These are phyloP conservation scores for Mucor racemosus DNA, from an alignment of 371 early-diverging fungal genomes.

Conservation along the genomic window DNA sequence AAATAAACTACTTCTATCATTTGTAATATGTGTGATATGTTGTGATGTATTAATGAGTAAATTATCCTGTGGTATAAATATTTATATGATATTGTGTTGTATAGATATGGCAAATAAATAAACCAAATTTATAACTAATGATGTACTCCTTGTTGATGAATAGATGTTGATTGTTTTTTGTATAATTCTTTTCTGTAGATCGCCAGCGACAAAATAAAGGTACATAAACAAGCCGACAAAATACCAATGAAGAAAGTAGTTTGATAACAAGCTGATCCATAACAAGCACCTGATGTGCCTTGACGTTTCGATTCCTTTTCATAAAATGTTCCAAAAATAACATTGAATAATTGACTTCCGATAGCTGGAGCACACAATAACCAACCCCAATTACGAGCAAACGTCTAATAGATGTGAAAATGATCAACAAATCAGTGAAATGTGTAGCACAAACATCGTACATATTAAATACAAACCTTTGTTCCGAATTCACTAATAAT, in stretches of 20 bases:
- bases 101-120: too few relatives aligned
- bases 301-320: slow-evolving; percentile 38
- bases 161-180: neutral
- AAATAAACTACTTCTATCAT: too few relatives aligned
- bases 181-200: slow-evolving; percentile 38
- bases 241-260: slow-evolving; percentile 37
- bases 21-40: too few relatives aligned
- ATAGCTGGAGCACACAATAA: slow-evolving; percentile 52
- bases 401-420: slow-evolving; percentile 27
- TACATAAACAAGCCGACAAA: slow-evolving; percentile 24
- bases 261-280: slow-evolving; percentile 39
- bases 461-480: slow-evolving; percentile 26
- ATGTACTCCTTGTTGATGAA: too few relatives aligned
- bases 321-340: slow-evolving; percentile 47
- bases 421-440: neutral
- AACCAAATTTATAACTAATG: too few relatives aligned
- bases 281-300: slow-evolving; percentile 28
- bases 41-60: too few relatives aligned
- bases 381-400: slow-evolving; percentile 57
- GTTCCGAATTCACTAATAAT: slow-evolving; percentile 49
- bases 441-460: slow-evolving; percentile 20
- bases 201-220: slow-evolving; percentile 33
- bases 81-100: too few relatives aligned
- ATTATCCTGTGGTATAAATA: too few relatives aligned
- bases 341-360: slow-evolving; percentile 49